Percentiles rank a stretch among this genome's conserved stretches.
Conservation (phyloP, 495 filamentous ascomycete genomes). For the Paragyromitra xinjiangensis region DNA sequence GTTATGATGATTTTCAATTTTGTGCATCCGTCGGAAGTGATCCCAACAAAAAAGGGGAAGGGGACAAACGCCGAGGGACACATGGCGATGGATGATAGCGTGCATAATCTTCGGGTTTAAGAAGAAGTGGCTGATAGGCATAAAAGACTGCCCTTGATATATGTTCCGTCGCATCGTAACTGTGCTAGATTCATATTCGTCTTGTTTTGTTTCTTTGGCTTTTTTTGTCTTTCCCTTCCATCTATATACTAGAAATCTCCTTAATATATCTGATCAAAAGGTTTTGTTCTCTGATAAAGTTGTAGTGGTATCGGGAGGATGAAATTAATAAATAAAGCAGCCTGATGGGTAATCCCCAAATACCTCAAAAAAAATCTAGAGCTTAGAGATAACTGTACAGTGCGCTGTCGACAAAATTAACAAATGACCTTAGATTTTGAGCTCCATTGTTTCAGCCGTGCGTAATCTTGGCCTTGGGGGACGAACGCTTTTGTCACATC, state of each 20-base stretch:
- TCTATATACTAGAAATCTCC: too few relatives aligned
- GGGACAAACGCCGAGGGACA: background rate
- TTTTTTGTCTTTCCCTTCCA: background rate
- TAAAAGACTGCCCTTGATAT: background rate
- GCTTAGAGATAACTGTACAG: background rate
- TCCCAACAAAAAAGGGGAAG: slow-evolving; percentile 14
- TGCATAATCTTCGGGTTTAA: background rate
- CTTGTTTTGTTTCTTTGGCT: background rate
- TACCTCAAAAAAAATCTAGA: background rate
- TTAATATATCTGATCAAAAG: too few relatives aligned
- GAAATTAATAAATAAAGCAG: background rate
- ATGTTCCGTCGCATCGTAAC: background rate
- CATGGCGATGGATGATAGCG: background rate
- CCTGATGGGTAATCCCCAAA: background rate
- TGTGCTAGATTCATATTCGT: background rate
- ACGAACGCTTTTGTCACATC: too few relatives aligned
- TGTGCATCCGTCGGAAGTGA: slow-evolving; percentile 60
- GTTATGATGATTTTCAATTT: slow-evolving; percentile 65
- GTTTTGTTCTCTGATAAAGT: too few relatives aligned
- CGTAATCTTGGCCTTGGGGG: too few relatives aligned
- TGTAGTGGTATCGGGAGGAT: too few relatives aligned
- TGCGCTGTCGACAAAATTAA: too few relatives aligned
- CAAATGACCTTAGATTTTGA: too few relatives aligned
- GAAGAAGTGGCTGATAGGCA: background rate
- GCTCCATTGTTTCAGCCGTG: too few relatives aligned